Base-by-base conservation (phyloP, 148 eudicot species). In the Silene latifolia region DNA sequence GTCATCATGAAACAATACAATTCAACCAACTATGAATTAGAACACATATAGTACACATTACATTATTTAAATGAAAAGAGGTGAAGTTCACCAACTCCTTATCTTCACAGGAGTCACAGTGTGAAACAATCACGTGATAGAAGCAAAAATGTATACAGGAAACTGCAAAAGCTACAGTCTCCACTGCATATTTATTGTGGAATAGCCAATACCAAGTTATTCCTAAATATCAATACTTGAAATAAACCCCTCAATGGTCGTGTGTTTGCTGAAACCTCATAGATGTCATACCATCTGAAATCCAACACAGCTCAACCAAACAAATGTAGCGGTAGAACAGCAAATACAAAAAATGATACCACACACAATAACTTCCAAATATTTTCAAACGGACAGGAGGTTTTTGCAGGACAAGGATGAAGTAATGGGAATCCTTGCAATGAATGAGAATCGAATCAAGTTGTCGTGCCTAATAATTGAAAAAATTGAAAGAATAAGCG, bases 1-100 rank as follows among this genome's bases (percentile, higher is more conserved):
- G 84, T 64, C 78, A 54, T 61, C 51, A 79, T 46, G 29, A 7
- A 60, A 72, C 69, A 46, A 82, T 18, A 74, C 48, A 67, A 29
- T 57, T 29, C 20, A 61, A 51, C 39, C 25, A 78, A 47, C 13
- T 8, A 62, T 44, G 60, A 51, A 47, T 24, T 13, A 20, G 61
- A 64, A 67, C 39, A 24, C 57, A 67, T 56, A 59, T 39, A 27
- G 24, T 68, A 25, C 56, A 5, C 44, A 65, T 57, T 72, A n/a
- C 60, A 78, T 59, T 58, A 20, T 24, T 57, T 18, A 7, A 44
- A 10, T 35, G 39, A 35, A 7, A 7, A n/a, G 12, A 32, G 71
- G 62, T n/a, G 57, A 14, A 8, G 14, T 19, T 5, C 35, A 75
- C 63, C 12, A 32, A 66, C 24, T 39, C 13, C 20, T 75, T 53